Evolutionary conservation across 306 rosid species (phyloP), one percentile per base, ranked within the genome.

Genomic region (Vigna reflexopilosa): DNA sequence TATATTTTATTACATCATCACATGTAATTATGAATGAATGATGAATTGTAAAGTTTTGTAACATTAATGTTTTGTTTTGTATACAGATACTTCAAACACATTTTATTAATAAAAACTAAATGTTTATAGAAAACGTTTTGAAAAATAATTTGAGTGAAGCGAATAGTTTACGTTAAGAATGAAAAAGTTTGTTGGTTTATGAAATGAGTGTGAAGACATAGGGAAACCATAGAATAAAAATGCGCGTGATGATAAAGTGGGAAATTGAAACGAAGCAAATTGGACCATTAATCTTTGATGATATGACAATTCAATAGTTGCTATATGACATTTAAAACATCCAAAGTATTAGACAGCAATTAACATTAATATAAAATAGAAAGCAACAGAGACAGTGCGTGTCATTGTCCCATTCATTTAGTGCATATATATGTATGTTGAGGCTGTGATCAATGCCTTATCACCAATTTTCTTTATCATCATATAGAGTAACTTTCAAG

Each of bases 281-380:
- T 59, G 5, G 2, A 10, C 47, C 78, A 28, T 38, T 62, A 38
- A 49, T 30, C 4, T 63, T 7, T 45, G 10, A 9, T n/a, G 51
- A 40, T 65, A 34, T 19, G 42, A 20, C 0, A 20, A 72, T 55
- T 56, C 52, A 38, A 62, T 45, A 0, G 19, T 11, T 32, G n/a
- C 80, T 49, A 75, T 9, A 61, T 75, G 80, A 75, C 72, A 75
- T 32, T 22, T 49, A 64, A 62, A 63, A 58, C 51, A 32, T 51
- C 80, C 80, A 49, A 59, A 75, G 40, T 20, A 22, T 11, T 13
- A 19, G 72, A 34, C 3, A 62, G 12, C 32, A 32, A 26, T 9
- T n/a, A 34, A 34, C 38, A 34, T 34, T 34, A 26, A 52, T 2
- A 30, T 6, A 14, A 40, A 30, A 7, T 8, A 1, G 11, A 62